Conservation (phyloP, 176 grass and related monocot species). For the Avena sativa region DNA sequence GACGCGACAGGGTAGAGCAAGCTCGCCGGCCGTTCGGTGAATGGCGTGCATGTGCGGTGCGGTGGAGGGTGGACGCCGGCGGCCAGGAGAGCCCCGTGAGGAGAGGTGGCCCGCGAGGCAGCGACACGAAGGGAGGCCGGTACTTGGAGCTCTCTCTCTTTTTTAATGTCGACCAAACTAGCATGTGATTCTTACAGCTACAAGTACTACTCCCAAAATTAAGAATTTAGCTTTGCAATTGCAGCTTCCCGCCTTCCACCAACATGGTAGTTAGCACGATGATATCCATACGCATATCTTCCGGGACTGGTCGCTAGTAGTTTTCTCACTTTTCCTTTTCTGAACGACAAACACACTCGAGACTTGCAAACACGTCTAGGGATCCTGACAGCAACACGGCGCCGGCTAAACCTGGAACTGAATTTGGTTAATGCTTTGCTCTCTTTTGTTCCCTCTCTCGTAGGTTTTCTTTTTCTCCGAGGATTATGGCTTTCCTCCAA, state of each 20-base stretch:
- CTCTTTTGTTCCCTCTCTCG: neutral
- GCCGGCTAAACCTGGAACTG: neutral
- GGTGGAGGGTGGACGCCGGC: neutral
- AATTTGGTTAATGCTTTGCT: neutral
- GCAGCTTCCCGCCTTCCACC: neutral
- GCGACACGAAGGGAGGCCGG: neutral
- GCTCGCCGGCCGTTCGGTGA: slow-evolving; percentile 33
- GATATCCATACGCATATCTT: slow-evolving; percentile 15
- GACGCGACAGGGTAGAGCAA: slow-evolving; percentile 31
- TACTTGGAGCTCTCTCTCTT: neutral
- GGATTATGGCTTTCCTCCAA: neutral
- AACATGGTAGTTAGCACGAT: neutral
- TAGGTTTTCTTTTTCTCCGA: neutral
- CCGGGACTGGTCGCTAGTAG: slow-evolving; percentile 35
- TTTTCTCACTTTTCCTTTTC: slow-evolving; percentile 33
- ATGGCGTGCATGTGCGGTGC: neutral
- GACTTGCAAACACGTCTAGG: neutral
- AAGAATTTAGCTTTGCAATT: neutral
- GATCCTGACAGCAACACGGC: neutral
- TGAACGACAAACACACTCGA: slow-evolving; percentile 26
- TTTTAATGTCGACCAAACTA: neutral
- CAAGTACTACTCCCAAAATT: neutral
- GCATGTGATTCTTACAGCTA: neutral
- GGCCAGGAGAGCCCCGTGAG: neutral
- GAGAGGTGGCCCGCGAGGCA: neutral